These are phyloP conservation scores for Tremella mesenterica DNA, from an alignment of 768 basidiomycete genomes.

Conservation along the genomic window DNA sequence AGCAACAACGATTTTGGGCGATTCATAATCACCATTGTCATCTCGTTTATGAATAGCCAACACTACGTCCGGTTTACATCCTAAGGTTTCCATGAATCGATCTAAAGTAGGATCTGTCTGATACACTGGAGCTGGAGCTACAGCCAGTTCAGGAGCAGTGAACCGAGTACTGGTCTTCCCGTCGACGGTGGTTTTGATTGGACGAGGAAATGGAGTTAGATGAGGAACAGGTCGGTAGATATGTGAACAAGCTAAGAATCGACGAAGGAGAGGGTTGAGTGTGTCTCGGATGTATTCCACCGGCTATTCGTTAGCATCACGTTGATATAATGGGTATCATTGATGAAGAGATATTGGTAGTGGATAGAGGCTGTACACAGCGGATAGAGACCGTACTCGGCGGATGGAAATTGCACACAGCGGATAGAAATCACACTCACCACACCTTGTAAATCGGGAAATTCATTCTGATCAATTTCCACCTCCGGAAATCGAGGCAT, in stretches of 20 bases:
- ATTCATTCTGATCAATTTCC: not conserved
- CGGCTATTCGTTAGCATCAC: too few relatives aligned
- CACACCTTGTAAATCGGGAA: not conserved
- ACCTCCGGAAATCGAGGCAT: not conserved
- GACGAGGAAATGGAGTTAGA: not conserved
- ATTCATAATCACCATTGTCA: too few relatives aligned
- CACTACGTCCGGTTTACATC: not conserved
- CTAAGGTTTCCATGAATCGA: not conserved
- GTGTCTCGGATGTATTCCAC: not conserved
- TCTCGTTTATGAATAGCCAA: not conserved
- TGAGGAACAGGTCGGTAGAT: not conserved
- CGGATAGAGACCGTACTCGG: too few relatives aligned
- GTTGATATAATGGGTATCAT: too few relatives aligned
- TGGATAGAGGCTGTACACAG: not conserved
- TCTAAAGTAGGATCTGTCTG: not conserved
- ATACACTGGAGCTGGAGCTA: not conserved
- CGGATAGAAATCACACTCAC: not conserved
- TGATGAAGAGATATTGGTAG: too few relatives aligned
- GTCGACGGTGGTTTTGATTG: not conserved
- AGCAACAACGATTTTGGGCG: too few relatives aligned
- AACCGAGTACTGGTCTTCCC: not conserved
- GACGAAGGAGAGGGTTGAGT: not conserved
- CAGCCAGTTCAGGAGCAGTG: not conserved
- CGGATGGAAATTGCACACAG: too few relatives aligned
- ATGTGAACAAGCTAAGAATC: not conserved